Percentiles rank a stretch among this genome's conserved stretches.
Conservation (phyloP, 1,284 basidiomycete species). For the Puccinia novopanici region DNA sequence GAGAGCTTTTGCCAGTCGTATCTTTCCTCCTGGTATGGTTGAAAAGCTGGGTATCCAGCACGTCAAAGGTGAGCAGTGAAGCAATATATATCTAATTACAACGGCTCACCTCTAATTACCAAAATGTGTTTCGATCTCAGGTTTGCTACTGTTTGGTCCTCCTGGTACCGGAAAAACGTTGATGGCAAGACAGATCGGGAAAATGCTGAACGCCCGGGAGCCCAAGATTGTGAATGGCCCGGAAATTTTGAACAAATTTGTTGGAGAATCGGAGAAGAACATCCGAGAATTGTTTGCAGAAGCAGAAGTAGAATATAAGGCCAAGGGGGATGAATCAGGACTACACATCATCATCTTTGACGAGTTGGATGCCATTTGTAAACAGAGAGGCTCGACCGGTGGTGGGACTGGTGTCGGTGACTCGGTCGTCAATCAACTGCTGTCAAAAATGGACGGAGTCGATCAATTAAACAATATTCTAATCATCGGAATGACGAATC, state of each 20-base stretch:
- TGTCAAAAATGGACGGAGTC: conserved; percentile 99
- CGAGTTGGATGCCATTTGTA: conserved; percentile 97
- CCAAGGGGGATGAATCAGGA: conserved; percentile 96
- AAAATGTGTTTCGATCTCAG: conserved; percentile 60
- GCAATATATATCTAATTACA: background rate
- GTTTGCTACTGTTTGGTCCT: conserved; percentile 91
- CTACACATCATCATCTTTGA: conserved; percentile 99
- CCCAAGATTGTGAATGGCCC: conserved; percentile 99
- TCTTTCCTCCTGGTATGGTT: conserved; percentile 93
- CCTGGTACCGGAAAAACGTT: too few relatives aligned
- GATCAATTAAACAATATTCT: conserved; percentile 99
- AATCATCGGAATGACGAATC: conserved; percentile 99
- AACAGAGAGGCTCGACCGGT: conserved; percentile 84
- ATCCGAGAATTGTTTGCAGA: conserved; percentile 96
- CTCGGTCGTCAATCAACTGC: conserved; percentile 95
- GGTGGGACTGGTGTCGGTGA: conserved; percentile 96
- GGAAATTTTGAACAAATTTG: conserved; percentile 95
- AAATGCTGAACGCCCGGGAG: conserved; percentile 97
- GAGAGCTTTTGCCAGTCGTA: conserved; percentile 94
- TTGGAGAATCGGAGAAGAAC: conserved; percentile 98
- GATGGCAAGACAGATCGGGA: conserved; percentile 97
- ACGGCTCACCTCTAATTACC: background rate
- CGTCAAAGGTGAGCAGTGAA: conserved; percentile 73
- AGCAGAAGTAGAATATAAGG: conserved; percentile 98
- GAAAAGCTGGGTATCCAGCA: conserved; percentile 98